Evolutionary conservation across 306 rosid genomes (phyloP), one percentile per base, ranked within the genome.

Genomic region (Vigna hirtella): DNA sequence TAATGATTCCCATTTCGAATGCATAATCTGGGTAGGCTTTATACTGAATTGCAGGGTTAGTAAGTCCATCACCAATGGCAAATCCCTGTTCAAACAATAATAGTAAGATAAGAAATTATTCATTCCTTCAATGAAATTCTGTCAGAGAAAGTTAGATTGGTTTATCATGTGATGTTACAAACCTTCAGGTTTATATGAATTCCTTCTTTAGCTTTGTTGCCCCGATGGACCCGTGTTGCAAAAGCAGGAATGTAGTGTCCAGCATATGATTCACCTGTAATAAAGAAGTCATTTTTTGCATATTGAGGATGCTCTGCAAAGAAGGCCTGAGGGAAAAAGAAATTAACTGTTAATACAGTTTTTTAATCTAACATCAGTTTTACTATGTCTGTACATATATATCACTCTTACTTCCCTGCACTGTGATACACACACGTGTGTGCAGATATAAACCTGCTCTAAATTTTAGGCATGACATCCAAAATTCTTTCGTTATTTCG

Each of bases 221-320:
- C 98, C 17, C 7, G 84, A 70, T 74, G 97, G 65, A 93, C 84
- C 66, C 97, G 89, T 67, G 97, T 77, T 53, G 96, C 98, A 68
- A 93, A 87, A 66, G 98, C 98, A 52, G 97, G 97, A 86, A 93
- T 93, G 66, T 93, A 93, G 77, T 93, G 98, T 74, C 97, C 98
- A 56, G 97, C 96, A 84, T 93, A 93, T 71, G 98, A 93, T 73
- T 93, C 97, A 43, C 97, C 98, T 20, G 96, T 93, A 71, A 91
- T 93, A 78, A 82, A 93, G 30, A 93, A 91, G 59, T 87, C 94
- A 79, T 90, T 91, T 77, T 87, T 77, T 52, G 91, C 94, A 83
- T 85, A 87, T 56, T 91, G 71, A 36, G 97, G 96, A 79, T 94
- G 97, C 84, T 89, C 91, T 11, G 66, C 85, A 69, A 94, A 94